Base-by-base conservation (phyloP, 768 basidiomycete genomes). In the Trametes meyenii region DNA sequence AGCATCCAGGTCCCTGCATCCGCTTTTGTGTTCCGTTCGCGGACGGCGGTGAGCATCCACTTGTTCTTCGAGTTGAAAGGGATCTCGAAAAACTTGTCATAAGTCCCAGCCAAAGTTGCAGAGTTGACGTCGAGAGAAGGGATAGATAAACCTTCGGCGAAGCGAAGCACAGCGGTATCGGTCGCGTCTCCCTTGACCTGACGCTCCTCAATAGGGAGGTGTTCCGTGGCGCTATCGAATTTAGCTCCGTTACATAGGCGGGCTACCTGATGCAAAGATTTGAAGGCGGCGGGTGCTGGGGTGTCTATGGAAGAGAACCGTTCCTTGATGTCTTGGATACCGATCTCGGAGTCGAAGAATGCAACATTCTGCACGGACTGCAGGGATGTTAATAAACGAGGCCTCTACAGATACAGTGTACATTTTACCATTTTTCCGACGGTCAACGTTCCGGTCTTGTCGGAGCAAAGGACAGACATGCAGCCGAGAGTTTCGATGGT, bases 401-500 rank as follows among this genome's bases (percentile, higher is more conserved):
- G n/a, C n/a, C n/a, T n/a, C n/a, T n/a, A n/a, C n/a, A n/a, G n/a
- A n/a, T 29, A 26, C 8, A 12, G 3, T 17, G 43, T 19, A 16
- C 14, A 14, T 46, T 57, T 26, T 24, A 73, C 76, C 84, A 85
- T 85, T 62, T 75, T 75, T 26, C 79, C 80, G 45, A 79, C 70
- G 1, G 86, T 87, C n/a, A 88, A 72, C 0, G 84, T 86, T 12
- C 85, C 84, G 0, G 85, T 85, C 70, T 88, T 88, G 68, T 88
- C 82, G 6, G 78, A 78, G 62, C 78, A 78, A 8, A 82, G 61
- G 24, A 81, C 80, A 55, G 83, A 82, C 69, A 88, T 85, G 10
- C 82, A 78, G 7, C 88, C 87, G 5, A 89, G 76, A 6, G 84
- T 85, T 70, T 89, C 87, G 35, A 89, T 85, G 6, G 85, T 88